These are phyloP conservation scores for Fusarium sp. DNA, from an alignment of 2,329 filamentous ascomycete genomes.

Conservation along the genomic window DNA sequence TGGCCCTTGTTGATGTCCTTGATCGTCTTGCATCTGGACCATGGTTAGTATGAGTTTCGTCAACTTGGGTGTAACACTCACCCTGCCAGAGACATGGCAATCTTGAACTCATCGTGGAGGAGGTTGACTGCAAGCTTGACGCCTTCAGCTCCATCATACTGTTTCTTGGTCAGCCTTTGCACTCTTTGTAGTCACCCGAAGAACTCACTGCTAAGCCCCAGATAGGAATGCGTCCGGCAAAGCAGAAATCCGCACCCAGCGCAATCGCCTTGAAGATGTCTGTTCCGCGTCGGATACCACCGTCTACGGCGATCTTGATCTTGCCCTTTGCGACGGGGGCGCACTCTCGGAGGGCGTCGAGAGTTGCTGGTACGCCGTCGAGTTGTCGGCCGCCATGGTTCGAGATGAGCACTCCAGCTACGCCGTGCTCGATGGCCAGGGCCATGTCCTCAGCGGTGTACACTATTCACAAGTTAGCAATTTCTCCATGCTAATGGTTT, in stretches of 20 bases:
- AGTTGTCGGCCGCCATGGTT: background rate
- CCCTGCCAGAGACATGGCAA: background rate
- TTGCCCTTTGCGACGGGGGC: background rate
- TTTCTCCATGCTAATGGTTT: background rate
- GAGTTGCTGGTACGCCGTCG: conserved; percentile 36
- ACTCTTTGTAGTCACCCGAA: background rate
- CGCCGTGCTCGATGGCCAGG: background rate
- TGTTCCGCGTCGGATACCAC: background rate
- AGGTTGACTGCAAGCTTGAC: background rate
- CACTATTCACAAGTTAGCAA: background rate
- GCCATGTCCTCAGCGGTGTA: background rate
- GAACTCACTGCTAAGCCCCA: background rate
- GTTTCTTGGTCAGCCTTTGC: background rate
- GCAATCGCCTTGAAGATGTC: background rate
- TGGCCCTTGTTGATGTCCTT: conserved; percentile 23
- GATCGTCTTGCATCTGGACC: conserved; percentile 12
- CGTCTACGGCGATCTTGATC: background rate
- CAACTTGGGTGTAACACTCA: background rate
- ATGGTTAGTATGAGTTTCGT: background rate
- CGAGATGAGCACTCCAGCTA: background rate
- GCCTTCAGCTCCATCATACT: background rate
- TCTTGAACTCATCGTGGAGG: background rate
- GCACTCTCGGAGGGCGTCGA: background rate
- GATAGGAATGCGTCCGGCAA: background rate
- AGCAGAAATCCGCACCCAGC: background rate